A percentile compares a stretch with the other conserved stretches of the same genome.
Conservation (phyloP, 75 land plant species). For the Pseudotsuga menziesii region DNA sequence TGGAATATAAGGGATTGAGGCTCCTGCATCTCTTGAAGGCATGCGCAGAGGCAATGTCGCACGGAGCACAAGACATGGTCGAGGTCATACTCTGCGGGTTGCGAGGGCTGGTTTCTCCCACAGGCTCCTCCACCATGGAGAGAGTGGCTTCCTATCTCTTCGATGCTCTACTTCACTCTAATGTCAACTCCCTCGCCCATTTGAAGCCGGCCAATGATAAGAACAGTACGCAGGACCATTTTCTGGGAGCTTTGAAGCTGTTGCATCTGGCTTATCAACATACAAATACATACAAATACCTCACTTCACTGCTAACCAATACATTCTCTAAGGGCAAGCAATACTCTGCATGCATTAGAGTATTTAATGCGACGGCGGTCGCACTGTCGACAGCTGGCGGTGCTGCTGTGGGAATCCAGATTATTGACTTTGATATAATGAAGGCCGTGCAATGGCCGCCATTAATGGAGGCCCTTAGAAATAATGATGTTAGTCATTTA, state of each 20-base stretch:
- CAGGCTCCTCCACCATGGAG: not conserved
- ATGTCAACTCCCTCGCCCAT: no score
- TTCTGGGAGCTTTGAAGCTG: not conserved
- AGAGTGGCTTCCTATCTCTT: slow-evolving; percentile 4
- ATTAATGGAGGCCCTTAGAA: slow-evolving; percentile 57
- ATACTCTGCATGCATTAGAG: no score
- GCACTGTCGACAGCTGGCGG: slow-evolving; percentile 25
- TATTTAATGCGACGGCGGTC: no score
- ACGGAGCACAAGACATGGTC: no score
- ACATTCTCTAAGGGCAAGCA: no score
- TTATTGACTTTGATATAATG: slow-evolving; percentile 62
- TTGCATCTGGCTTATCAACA: slow-evolving; percentile 10
- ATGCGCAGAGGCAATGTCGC: no score
- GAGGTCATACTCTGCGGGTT: not conserved
- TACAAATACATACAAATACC: slow-evolving; percentile 55
- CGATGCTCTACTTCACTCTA: not conserved
- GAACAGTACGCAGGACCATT: not conserved
- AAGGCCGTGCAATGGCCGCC: slow-evolving; percentile 77
- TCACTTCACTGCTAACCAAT: slow-evolving; percentile 72
- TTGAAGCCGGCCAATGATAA: not conserved
- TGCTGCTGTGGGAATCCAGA: slow-evolving; percentile 22
- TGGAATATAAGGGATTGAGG: no score
- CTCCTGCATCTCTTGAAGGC: no score
- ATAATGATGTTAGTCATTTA: slow-evolving; percentile 6
- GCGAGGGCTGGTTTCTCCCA: not conserved